Evolutionary conservation across 768 basidiomycete species (phyloP), one percentile per base, ranked within the genome.

Genomic region (Porphyrellus cyaneotinctus): DNA sequence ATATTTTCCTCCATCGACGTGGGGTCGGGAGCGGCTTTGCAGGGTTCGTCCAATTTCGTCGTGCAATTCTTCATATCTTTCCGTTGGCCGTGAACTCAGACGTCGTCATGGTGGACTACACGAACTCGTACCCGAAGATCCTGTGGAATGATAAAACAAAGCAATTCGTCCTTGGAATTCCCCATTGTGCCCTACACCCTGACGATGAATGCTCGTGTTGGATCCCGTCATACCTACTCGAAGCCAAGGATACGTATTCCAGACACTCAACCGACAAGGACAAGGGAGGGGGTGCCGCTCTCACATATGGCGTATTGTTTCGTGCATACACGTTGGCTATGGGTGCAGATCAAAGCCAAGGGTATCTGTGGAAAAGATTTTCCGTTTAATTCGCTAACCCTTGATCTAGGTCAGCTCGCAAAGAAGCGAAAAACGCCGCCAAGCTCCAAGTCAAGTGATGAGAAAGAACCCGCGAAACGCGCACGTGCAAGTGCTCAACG

Each of bases 31-130:
- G 49, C 15, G 23, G 49, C 30, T 43, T 58, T 36, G 49, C 51
- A 5, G 49, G 53, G 15, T 58, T 58, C 35, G 23, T 37, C 18
- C 54, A 43, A 43, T 58, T 56, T n/a, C 43, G 53, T 14, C 57
- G 35, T 12, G 53, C 49, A 37, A 38, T 55, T 17, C 11, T 56
- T 20, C 9, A 44, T 17, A 44, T 55, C 7, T 58, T 54, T 39
- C 45, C 44, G 11, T 58, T 53, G 53, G 57, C 57, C 15, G n/a
- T 44, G 13, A 55, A 31, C 35, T 58, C 56, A 12, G 56, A 54
- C 43, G n/a, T 54, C n/a, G 53, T 57, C 47, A 54, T 57, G 56
- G 56, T 54, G 43, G 53, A 57, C 43, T 57, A 57, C 30, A 49
- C 52, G 23, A 54, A 47, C 47, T 54, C 56, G 10, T 55, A 58